Percentiles rank a stretch among this genome's conserved stretches.
Conservation (phyloP, 345 rosid genomes). For the Kandelia obovata region DNA sequence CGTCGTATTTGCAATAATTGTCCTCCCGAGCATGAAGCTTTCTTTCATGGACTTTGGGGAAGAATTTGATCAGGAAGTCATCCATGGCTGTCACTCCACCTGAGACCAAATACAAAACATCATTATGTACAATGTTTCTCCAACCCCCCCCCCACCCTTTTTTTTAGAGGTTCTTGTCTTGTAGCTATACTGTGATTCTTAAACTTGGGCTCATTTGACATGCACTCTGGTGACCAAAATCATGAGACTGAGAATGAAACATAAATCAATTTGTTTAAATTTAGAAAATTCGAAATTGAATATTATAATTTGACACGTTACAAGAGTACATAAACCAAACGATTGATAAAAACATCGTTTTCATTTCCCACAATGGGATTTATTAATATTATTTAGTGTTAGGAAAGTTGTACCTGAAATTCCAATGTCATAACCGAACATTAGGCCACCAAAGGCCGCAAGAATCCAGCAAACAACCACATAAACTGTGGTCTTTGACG, state of each 20-base stretch:
- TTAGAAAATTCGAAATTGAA: too few species aligned
- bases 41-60: constrained; percentile 12
- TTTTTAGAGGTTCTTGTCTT: too few species aligned
- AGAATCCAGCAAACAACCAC: constrained; percentile 15
- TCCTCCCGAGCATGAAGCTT: constrained; percentile 21
- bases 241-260: too few species aligned
- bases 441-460: constrained; percentile 23
- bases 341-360: too few species aligned
- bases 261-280: too few species aligned
- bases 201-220: too few species aligned
- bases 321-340: too few species aligned
- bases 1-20: constrained; percentile 32
- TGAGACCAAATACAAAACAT: not conserved
- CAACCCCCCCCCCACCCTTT: too few species aligned
- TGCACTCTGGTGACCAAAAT: too few species aligned
- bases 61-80: constrained; percentile 29
- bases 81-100: constrained; percentile 33
- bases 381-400: not conserved
- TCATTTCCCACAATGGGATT: not conserved
- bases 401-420: constrained; percentile 6
- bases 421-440: constrained; percentile 30
- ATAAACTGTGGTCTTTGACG: constrained; percentile 10
- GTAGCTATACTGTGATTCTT: too few species aligned
- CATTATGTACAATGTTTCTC: too few species aligned
- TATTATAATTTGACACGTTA: too few species aligned